Conservation (phyloP, 306 rosid genomes). For the Mimosa pudica region DNA sequence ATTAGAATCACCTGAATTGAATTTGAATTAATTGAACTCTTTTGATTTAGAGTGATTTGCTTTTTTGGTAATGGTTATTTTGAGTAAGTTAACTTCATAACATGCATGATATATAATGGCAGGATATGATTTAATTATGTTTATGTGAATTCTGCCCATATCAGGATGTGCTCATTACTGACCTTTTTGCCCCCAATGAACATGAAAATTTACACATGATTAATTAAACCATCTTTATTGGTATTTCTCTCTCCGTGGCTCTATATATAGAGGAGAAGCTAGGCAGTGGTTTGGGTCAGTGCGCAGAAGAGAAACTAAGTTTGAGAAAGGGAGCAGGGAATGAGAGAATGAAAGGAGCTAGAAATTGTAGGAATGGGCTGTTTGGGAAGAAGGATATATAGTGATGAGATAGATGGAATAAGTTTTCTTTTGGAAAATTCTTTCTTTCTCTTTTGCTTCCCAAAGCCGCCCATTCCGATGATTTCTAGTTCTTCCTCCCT, state of each 20-base stretch:
- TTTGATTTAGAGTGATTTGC: no score
- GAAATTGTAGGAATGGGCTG: slow-evolving; percentile 58
- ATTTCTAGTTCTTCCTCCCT: slow-evolving; percentile 57
- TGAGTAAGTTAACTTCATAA: no score
- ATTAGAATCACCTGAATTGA: no score
- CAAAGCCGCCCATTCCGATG: slow-evolving; percentile 63
- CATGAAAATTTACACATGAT: neutral
- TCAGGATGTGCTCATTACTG: neutral
- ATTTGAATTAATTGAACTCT: no score
- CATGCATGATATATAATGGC: no score
- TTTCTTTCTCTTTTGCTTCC: slow-evolving; percentile 36
- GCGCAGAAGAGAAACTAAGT: neutral
- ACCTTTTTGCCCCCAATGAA: neutral
- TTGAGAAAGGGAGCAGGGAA: slow-evolving; percentile 41
- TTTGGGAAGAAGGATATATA: slow-evolving; percentile 44
- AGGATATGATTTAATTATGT: no score
- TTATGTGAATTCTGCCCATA: no score
- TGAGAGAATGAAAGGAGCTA: slow-evolving; percentile 49
- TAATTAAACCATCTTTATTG: neutral
- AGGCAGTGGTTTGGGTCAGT: neutral
- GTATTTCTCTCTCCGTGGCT: neutral
- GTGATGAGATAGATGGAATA: neutral
- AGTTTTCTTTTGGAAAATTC: neutral
- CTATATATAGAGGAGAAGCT: neutral
- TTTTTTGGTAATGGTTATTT: no score